These are phyloP conservation scores for Skeletonema grethae DNA, from an alignment of 108 stramenopile species.

Conservation along the genomic window DNA sequence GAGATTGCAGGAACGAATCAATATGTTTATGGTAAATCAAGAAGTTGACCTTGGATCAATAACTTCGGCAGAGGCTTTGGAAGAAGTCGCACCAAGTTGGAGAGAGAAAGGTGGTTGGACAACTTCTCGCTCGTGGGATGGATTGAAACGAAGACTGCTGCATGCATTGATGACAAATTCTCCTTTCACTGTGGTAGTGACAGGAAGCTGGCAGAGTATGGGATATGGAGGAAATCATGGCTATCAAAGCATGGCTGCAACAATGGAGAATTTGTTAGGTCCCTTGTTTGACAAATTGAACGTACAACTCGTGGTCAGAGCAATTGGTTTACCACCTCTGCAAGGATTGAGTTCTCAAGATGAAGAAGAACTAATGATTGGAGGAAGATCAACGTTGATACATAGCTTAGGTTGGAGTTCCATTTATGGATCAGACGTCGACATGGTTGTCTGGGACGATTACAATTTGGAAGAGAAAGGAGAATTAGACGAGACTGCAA, in stretches of 20 bases:
- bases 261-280: constrained; percentile 63
- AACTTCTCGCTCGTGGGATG: constrained; percentile 64
- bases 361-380: constrained; percentile 9
- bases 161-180: constrained; percentile 89
- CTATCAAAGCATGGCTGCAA: constrained; percentile 73
- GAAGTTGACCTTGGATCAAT: constrained; percentile 53
- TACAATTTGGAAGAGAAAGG: constrained; percentile 47
- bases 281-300: constrained; percentile 78
- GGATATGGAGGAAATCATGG: constrained; percentile 76
- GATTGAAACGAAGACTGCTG: constrained; percentile 71
- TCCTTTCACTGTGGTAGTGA: constrained; percentile 72
- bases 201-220: constrained; percentile 52
- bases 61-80: constrained; percentile 20
- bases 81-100: constrained; percentile 32
- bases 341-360: constrained; percentile 60
- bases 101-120: constrained; percentile 77
- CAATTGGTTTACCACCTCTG: constrained; percentile 56
- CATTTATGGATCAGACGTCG: constrained; percentile 77
- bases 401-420: constrained; percentile 57
- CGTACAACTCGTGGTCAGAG: constrained; percentile 53
- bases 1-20: constrained; percentile 43
- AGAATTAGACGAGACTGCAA: constrained; percentile 21
- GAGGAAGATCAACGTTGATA: constrained; percentile 37
- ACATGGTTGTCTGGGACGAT: constrained; percentile 78
- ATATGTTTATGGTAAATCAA: constrained; percentile 61